Base-by-base conservation (phyloP, 2,329 filamentous ascomycete genomes). In the Akanthomyces dipterigenus region DNA sequence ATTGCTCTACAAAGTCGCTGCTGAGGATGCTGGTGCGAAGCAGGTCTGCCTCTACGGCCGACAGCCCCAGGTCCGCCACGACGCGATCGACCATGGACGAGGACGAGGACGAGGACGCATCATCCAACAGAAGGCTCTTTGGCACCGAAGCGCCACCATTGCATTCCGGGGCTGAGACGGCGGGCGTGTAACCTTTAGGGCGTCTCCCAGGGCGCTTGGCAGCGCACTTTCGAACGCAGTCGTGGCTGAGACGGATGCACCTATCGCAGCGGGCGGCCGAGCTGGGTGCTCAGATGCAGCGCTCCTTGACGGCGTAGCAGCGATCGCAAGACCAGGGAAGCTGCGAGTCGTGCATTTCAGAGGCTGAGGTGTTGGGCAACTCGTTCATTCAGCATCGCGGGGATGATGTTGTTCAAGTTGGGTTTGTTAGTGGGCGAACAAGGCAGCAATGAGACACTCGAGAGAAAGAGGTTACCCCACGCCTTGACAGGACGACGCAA, bases 301-400 rank as follows among this genome's bases (percentile, higher is more conserved):
- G 63, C 51, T 69, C 67, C 45, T 70, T 70, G 49, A 67, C 36
- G 46, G 64, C 45, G 48, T 70, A 64, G 51, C 69, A 70, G 14
- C 66, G 67, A 42, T 70, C 68, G 46, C 69, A 70, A 18, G 59
- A 61, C 11, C 59, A 42, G 12, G 59, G 59, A 22, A 61, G 6
- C 24, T 61, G 59, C 28, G 59, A 55, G 14, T 42, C 43, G 31
- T 61, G 59, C 40, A 61, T 46, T 50, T 34, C 11, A 34, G 31
- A 8, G 8, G 6, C 2, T 11, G 31, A 34, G 31, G 31, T 34
- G 31, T 34, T 11, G 31, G 31, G 5, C 4, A 34, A n/a, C n/a
- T 34, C 31, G 11, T 7, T 9, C 31, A 34, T 34, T 34, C 7
- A 11, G 31, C 31, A 34, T 11, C 11, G 4, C 8, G 31, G 8